Percentiles rank a stretch among this genome's conserved stretches.
Evolutionary conservation across 805 yeast genomes (phyloP).

Genomic region (Starmerella stigmatis): DNA sequence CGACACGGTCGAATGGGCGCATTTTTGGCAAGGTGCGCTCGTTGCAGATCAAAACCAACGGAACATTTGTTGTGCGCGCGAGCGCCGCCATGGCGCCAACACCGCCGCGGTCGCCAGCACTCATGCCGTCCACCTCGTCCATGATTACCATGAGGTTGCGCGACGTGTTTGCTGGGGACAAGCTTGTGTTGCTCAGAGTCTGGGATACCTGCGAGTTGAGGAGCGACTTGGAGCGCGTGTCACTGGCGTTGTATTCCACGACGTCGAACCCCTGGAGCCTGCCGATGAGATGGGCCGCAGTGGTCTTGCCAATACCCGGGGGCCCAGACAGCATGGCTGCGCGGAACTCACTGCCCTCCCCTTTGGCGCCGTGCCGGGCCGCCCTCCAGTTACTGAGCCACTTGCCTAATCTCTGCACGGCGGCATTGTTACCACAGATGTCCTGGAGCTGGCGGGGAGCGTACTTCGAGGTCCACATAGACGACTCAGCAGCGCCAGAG

Average conservation of each 20-base stretch:
- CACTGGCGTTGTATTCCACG: slow-evolving; percentile 81
- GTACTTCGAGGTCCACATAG: slow-evolving; percentile 85
- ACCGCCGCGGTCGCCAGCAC: slow-evolving; percentile 98
- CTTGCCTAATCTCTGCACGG: slow-evolving; percentile 48
- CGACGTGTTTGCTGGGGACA: slow-evolving; percentile 59
- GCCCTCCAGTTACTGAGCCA: slow-evolving; percentile 78
- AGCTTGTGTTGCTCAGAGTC: slow-evolving; percentile 69
- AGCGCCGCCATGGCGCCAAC: slow-evolving; percentile 86
- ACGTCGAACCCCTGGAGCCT: slow-evolving; percentile 67
- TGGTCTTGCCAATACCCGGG: slow-evolving; percentile 90
- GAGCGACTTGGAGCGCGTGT: slow-evolving; percentile 72
- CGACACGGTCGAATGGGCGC: slow-evolving; percentile 85
- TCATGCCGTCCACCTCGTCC: slow-evolving; percentile 99
- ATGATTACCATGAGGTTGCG: slow-evolving; percentile 70
- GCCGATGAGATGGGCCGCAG: slow-evolving; percentile 79
- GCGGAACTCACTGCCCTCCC: slow-evolving; percentile 56
- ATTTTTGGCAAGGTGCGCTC: slow-evolving; percentile 87
- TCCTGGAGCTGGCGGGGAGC: slow-evolving; percentile 72
- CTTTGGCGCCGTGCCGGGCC: slow-evolving; percentile 45
- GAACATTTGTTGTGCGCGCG: slow-evolving; percentile 75
- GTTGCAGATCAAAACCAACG: slow-evolving; percentile 86
- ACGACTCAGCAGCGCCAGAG: slow-evolving; percentile 23
- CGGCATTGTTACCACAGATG: slow-evolving; percentile 83
- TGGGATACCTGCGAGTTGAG: slow-evolving; percentile 59
- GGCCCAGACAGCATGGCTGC: slow-evolving; percentile 88